phyloP scores from a whole-genome alignment of 345 rosid genomes.

The Gossypium arboreum region DNA sequence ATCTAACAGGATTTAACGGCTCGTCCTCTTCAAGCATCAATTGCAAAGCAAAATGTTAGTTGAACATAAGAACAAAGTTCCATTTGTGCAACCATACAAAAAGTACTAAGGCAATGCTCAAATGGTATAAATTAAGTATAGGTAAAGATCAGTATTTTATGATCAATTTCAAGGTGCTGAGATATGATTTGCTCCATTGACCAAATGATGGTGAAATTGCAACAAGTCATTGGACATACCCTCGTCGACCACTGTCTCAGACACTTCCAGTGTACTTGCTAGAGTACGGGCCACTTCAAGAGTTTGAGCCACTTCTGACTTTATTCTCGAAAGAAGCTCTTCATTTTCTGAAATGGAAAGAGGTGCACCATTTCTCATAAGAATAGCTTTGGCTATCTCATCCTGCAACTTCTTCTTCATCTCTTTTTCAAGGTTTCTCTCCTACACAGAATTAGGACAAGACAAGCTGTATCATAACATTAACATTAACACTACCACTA shows the following conservation, averaged over 20 bases:
- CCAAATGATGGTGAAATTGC: neutral
- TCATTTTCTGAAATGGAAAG: slow-evolving; percentile 19
- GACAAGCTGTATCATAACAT: neutral
- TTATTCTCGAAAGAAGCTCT: slow-evolving; percentile 19
- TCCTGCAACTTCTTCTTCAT: slow-evolving; percentile 22
- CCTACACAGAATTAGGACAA: slow-evolving; percentile 11
- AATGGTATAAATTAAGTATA: neutral
- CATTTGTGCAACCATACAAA: neutral
- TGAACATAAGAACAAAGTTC: neutral
- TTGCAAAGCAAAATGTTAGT: neutral
- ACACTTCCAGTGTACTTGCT: slow-evolving; percentile 15
- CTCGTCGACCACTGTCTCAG: neutral
- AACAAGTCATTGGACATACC: slow-evolving; percentile 13
- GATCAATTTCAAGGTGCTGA: neutral
- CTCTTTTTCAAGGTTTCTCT: slow-evolving; percentile 19
- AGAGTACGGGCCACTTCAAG: slow-evolving; percentile 25
- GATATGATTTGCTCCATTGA: no score
- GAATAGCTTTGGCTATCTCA: slow-evolving; percentile 20
- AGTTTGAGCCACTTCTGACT: slow-evolving; percentile 23
- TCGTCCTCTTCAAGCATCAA: slow-evolving; percentile 1
- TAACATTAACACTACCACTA: neutral
- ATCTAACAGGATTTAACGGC: slow-evolving; percentile 20
- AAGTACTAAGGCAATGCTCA: neutral
- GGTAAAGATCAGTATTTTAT: neutral
- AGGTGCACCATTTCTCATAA: slow-evolving; percentile 20